A percentile compares a stretch with the other conserved stretches of the same genome.
phyloP scores from a whole-genome alignment of 2,329 filamentous ascomycete genomes.

The Sarocladium brachiariae region DNA sequence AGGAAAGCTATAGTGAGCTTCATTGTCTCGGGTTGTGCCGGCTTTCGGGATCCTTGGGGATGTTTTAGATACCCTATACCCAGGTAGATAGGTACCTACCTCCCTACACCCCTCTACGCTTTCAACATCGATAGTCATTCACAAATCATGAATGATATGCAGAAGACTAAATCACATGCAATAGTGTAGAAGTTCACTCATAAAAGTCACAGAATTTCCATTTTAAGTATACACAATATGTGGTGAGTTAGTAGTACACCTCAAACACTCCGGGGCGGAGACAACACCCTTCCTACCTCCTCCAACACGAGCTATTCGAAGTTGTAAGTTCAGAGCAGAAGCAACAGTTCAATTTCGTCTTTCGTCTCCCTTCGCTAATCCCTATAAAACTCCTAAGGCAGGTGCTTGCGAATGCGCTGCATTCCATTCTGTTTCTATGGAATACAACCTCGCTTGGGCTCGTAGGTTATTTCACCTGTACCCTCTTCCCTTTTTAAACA shows the following conservation, averaged over 20 bases:
- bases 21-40: background rate
- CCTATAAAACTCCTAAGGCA: background rate
- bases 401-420: background rate
- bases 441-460: background rate
- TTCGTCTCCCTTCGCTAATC: background rate
- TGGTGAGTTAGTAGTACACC: too few species aligned
- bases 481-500: background rate
- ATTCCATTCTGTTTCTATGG: background rate
- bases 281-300: too few species aligned
- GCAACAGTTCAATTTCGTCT: background rate
- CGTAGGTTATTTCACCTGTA: background rate
- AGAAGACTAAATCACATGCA: too few species aligned
- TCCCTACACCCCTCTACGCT: too few species aligned
- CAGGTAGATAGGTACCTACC: too few species aligned
- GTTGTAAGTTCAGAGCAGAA: background rate
- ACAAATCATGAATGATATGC: too few species aligned
- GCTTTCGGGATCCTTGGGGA: background rate
- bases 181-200: too few species aligned
- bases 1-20: background rate
- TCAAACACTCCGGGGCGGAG: too few species aligned
- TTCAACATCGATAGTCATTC: too few species aligned
- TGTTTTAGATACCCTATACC: background rate
- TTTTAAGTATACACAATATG: too few species aligned
- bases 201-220: too few species aligned
- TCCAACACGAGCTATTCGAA: background rate